Evolutionary conservation across 345 rosid species (phyloP).

Genomic region (Balakata baccata): DNA sequence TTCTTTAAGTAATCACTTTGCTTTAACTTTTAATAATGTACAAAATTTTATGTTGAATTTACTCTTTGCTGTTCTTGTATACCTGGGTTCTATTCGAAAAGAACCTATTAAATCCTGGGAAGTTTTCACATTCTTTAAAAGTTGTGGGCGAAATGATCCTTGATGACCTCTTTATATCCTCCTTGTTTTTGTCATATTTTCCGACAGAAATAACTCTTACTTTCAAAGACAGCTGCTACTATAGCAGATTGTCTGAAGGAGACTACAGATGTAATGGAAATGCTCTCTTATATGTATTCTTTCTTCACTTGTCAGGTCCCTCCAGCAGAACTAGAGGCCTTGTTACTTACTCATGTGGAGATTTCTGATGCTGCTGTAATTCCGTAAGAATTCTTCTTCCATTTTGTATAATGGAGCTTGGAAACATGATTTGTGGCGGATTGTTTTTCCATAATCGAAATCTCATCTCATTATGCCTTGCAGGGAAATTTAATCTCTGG

Average conservation of each 20-base stretch:
- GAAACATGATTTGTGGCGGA: too few species aligned
- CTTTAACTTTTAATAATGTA: neutral
- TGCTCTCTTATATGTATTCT: neutral
- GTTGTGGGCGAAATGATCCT: too few species aligned
- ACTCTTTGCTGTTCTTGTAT: too few species aligned
- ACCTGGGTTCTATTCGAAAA: too few species aligned
- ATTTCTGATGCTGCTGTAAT: conserved; percentile 76
- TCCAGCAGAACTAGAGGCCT: conserved; percentile 88
- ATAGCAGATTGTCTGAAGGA: neutral
- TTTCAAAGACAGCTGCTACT: neutral
- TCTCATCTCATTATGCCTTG: neutral
- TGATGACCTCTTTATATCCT: too few species aligned
- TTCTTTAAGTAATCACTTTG: neutral
- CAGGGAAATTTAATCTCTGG: neutral
- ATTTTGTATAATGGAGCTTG: too few species aligned
- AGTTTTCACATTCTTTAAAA: too few species aligned
- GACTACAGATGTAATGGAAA: neutral
- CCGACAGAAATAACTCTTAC: neutral
- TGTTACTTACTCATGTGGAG: conserved; percentile 67
- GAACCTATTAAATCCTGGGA: too few species aligned
- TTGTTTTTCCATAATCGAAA: neutral
- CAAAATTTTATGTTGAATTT: neutral
- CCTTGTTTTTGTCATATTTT: too few species aligned
- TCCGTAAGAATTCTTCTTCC: conserved; percentile 50
- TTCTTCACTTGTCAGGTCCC: conserved; percentile 51